Evolutionary conservation across 139 green algal genomes (phyloP).

Genomic region (Micractinium conductrix): DNA sequence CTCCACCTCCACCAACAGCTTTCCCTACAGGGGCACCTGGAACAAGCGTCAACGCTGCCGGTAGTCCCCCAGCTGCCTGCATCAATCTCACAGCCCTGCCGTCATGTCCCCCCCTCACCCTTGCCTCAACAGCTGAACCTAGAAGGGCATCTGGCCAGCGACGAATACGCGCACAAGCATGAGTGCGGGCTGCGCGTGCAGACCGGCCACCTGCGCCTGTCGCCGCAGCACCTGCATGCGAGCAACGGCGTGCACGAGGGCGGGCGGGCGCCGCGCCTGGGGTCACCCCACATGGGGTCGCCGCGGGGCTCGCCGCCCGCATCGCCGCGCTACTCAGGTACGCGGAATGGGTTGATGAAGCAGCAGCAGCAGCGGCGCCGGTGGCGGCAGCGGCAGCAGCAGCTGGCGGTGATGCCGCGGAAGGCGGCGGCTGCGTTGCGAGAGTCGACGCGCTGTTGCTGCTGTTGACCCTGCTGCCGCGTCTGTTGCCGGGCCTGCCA

Average conservation of each 20-base stretch:
- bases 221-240: slow-evolving; percentile 31
- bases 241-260: slow-evolving; percentile 6
- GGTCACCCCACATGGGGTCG: background rate
- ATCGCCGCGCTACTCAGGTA: slow-evolving; percentile 3
- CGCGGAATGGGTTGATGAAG: background rate
- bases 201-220: slow-evolving; percentile 21
- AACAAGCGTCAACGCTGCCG: too few relatives aligned
- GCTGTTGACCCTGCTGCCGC: background rate
- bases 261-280: background rate
- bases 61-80: too few relatives aligned
- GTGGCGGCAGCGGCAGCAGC: background rate
- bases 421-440: background rate
- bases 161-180: slow-evolving; percentile 40
- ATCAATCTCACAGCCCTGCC: background rate
- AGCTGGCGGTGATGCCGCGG: too few relatives aligned
- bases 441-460: too few relatives aligned
- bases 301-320: slow-evolving; percentile 16
- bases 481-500: background rate
- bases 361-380: background rate
- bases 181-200: slow-evolving; percentile 29
- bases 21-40: background rate
- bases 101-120: background rate
- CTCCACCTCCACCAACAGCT: background rate
- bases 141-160: slow-evolving; percentile 47
- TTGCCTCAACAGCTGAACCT: slow-evolving; percentile 33